Base-by-base conservation (phyloP, 2,329 filamentous ascomycete genomes). In the Gnomoniopsis smithogilvyi region DNA sequence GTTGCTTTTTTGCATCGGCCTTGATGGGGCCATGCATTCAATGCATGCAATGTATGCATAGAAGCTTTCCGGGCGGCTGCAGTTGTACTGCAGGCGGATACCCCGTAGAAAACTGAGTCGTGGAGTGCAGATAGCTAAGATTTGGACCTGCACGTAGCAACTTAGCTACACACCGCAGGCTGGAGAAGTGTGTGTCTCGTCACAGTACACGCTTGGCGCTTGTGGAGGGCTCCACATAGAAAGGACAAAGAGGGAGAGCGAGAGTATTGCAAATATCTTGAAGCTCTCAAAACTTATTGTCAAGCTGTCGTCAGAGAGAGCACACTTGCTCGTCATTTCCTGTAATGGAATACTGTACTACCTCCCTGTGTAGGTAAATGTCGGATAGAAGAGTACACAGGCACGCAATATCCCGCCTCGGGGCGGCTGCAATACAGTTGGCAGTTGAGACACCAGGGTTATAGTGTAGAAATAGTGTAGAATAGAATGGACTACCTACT, bases 161-260 rank as follows among this genome's bases (percentile, higher is more conserved):
- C 53, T 41, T 41, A n/a, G n/a, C n/a, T n/a, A 58, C 15, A 43
- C 33, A 51, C 36, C 56, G 30, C 50, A 53, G 30, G 49, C 49
- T 49, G 17, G 8, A 41, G n/a, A 41, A 41, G 36, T 41, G 12
- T 21, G 33, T 17, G 10, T 51, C 49, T 38, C 17, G 26, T 34
- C 17, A 7, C 10, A 14, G 15, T 14, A 33, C 17, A 41, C 36
- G 17, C 24, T 53, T 38, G 12, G 41, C n/a, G 38, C 43, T 26
- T 58, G 50, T 24, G 14, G 41, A 34, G 24, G 17, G 19, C 34
- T 41, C 12, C 30, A 48, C 46, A 24, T 4, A 17, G 4, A 17
- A 6, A 51, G 48, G 4, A 30, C 26, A 30, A 4, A 30, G 26
- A 30, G 26, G 8, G 26, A 30, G 26, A 30, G 26, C 4, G 4